These are phyloP conservation scores for Colletotrichum sp. DNA, from an alignment of 2,329 filamentous ascomycete species.

Conservation along the genomic window DNA sequence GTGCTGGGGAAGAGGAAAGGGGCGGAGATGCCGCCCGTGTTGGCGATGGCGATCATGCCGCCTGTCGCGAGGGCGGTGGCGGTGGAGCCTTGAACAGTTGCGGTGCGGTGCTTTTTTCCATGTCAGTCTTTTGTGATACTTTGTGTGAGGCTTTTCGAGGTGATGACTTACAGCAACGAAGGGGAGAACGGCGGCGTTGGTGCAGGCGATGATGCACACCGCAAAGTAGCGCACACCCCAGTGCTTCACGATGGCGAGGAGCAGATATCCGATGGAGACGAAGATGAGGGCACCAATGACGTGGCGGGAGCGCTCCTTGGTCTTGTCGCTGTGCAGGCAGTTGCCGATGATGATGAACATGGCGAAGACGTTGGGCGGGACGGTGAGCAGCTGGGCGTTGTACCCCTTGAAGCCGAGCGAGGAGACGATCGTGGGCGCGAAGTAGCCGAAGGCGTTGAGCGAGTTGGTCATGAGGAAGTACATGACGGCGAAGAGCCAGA, in stretches of 20 bases:
- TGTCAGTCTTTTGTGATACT: not conserved
- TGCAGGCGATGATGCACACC: constrained; percentile 36
- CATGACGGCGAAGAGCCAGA: constrained; percentile 36
- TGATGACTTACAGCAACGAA: constrained; percentile 33
- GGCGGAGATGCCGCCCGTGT: constrained; percentile 36
- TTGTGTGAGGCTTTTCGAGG: no score
- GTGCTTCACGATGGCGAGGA: constrained; percentile 33
- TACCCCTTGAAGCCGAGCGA: constrained; percentile 37
- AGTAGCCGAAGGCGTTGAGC: constrained; percentile 39
- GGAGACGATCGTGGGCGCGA: constrained; percentile 38
- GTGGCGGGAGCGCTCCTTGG: constrained; percentile 35
- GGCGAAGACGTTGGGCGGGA: constrained; percentile 40
- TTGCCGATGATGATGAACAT: constrained; percentile 36
- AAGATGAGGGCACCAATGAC: constrained; percentile 31
- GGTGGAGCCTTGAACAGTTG: constrained; percentile 35
- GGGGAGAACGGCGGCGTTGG: constrained; percentile 35
- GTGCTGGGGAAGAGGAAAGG: constrained; percentile 36
- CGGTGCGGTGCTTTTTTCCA: constrained; percentile 33
- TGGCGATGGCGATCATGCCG: constrained; percentile 39
- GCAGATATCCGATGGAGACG: constrained; percentile 31
- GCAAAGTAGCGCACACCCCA: constrained; percentile 35
- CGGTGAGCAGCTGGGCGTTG: constrained; percentile 38
- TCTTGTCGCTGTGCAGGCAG: constrained; percentile 35
- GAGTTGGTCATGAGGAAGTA: constrained; percentile 39
- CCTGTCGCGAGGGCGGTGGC: constrained; percentile 37